Evolutionary conservation across 2,329 filamentous ascomycete genomes (phyloP), one percentile per base, ranked within the genome.

Genomic region (Trichoderma breve): DNA sequence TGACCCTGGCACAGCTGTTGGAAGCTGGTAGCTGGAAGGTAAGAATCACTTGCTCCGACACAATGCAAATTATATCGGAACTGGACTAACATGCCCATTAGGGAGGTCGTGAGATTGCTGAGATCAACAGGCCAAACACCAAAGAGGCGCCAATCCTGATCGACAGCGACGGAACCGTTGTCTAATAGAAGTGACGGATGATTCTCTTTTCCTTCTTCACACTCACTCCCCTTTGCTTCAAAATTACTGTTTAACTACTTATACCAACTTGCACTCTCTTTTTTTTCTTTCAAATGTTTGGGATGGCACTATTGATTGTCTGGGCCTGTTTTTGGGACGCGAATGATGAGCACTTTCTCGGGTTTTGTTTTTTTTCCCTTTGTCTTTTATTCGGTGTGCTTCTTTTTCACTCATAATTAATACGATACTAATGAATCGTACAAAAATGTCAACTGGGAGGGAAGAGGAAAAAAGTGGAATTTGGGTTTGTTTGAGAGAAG

Each of bases 11-110:
- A 6, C 96, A 99, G 81, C 90, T 99, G 84, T 86, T 99, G 21
- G 96, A 98, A 82, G 96, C 95, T 15, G 96, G 96, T 66, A 97
- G 93, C 79, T 99, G 96, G 95, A 98, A 98, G 92, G 95, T 96
- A 82, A 83, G 89, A 43, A 72, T 15, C 34, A 15, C 39, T 43
- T 3, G 12, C 24, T 24, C 32, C 26, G 6, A 32, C 55, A 32
- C n/a, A n/a, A 58, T 32, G 2, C 57, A 34, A 14, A 15, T 15
- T 15, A 7, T 21, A 34, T 5, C 2, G n/a, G 30, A 34, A 60
- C 57, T 34, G 14, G 51, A 24, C 71, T 72, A 51, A 72, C 53
- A 34, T 28, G 6, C 26, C 4, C 2, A 15, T 70, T 72, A 89
- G 95, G 95, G 95, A 77, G 96, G 96, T 73, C 91, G 96, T 79